Evolutionary conservation across 208 protist genomes (phyloP).

Genomic region (Acanthamoeba lugdunensis): DNA sequence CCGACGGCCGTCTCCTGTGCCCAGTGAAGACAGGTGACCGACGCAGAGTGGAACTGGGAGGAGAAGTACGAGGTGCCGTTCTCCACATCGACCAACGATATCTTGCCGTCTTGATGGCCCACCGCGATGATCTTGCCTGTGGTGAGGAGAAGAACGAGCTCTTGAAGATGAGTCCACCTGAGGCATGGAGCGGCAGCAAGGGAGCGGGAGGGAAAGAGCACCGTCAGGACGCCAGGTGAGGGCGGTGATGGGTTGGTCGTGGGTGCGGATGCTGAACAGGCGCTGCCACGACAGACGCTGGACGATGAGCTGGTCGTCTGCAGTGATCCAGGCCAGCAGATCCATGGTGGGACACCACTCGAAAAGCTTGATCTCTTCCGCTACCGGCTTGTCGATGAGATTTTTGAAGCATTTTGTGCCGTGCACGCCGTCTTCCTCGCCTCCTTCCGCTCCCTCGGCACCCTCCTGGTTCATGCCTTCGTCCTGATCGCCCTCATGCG

Average conservation of each 20-base stretch:
- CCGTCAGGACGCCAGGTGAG: slow-evolving; percentile 64
- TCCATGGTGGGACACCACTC: slow-evolving; percentile 71
- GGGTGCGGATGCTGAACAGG: slow-evolving; percentile 61
- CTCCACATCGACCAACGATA: slow-evolving; percentile 49
- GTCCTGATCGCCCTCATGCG: not conserved
- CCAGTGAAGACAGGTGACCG: slow-evolving; percentile 60
- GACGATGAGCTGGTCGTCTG: slow-evolving; percentile 62
- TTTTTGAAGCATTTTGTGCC: not conserved
- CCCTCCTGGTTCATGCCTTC: not conserved
- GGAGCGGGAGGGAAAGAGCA: not conserved
- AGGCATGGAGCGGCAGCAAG: not conserved
- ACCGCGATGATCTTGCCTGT: slow-evolving; percentile 67
- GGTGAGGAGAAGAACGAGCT: too few species aligned
- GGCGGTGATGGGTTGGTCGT: slow-evolving; percentile 45
- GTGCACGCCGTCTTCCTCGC: not conserved
- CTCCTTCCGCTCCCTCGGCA: not conserved
- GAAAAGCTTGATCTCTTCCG: slow-evolving; percentile 62
- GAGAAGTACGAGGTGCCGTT: slow-evolving; percentile 55
- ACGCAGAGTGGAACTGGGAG: slow-evolving; percentile 35
- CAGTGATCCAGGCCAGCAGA: slow-evolving; percentile 52
- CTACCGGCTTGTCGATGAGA: slow-evolving; percentile 40
- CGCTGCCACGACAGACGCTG: slow-evolving; percentile 66
- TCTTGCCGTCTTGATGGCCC: slow-evolving; percentile 53
- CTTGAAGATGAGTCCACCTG: not conserved
- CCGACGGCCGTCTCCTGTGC: slow-evolving; percentile 28